These are phyloP conservation scores for Phaeotremella skinneri DNA, from an alignment of 768 basidiomycete species.

Conservation along the genomic window DNA sequence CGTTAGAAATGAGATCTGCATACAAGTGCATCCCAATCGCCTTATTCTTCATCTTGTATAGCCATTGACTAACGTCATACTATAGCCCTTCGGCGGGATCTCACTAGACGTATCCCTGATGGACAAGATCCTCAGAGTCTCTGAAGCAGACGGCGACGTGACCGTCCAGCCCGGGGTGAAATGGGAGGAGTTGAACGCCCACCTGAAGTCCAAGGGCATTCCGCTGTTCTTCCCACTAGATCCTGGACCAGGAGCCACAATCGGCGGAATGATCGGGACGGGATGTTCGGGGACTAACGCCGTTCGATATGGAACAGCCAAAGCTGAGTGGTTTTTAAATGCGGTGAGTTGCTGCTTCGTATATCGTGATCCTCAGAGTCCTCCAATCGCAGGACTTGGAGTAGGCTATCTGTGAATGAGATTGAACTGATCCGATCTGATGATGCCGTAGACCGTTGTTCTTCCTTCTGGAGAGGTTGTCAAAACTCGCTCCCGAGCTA, in stretches of 20 bases:
- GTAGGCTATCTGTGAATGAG: too few species aligned
- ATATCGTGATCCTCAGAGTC: neutral
- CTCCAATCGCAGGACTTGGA: too few species aligned
- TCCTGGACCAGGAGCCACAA: slow-evolving; percentile 72
- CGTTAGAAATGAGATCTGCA: too few species aligned
- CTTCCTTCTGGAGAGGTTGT: slow-evolving; percentile 85
- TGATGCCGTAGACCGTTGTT: slow-evolving; percentile 68
- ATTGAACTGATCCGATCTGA: too few species aligned
- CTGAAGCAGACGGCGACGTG: slow-evolving; percentile 49
- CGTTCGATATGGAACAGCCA: slow-evolving; percentile 75
- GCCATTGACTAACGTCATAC: too few species aligned
- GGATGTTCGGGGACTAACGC: slow-evolving; percentile 78
- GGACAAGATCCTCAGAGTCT: slow-evolving; percentile 66
- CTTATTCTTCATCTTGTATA: too few species aligned
- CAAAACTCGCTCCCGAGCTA: slow-evolving; percentile 64
- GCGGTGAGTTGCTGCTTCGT: slow-evolving; percentile 56
- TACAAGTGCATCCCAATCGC: too few species aligned
- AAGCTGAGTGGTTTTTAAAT: slow-evolving; percentile 83
- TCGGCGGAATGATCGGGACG: slow-evolving; percentile 85
- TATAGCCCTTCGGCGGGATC: slow-evolving; percentile 61
- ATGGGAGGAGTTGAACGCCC: slow-evolving; percentile 45
- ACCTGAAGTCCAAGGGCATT: slow-evolving; percentile 67
- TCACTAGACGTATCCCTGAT: slow-evolving; percentile 76
- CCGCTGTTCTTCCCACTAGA: slow-evolving; percentile 82
- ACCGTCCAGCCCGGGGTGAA: slow-evolving; percentile 52